These are phyloP conservation scores for Oryza brachyantha DNA, from an alignment of 176 grass and related monocot species.

Conservation along the genomic window DNA sequence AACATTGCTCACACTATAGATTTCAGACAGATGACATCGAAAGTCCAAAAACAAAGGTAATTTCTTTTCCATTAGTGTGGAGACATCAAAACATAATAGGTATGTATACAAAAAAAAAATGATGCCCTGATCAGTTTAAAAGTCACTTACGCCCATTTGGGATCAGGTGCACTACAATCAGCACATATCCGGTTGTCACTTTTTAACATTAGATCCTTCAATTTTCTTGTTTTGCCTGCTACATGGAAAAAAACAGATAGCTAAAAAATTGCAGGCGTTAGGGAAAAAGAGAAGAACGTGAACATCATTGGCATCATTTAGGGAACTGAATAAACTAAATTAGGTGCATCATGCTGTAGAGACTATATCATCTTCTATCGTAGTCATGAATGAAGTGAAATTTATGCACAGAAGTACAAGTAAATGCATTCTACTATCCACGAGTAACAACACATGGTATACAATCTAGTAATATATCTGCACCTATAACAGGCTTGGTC, in stretches of 20 bases:
- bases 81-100: background rate
- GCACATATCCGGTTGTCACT: constrained; percentile 92
- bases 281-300: background rate
- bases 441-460: background rate
- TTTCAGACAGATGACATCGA: background rate
- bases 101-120: background rate
- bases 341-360: background rate
- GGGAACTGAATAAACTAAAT: constrained; percentile 5
- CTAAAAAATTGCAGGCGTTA: background rate
- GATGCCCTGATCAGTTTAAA: constrained; percentile 24
- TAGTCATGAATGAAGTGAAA: background rate
- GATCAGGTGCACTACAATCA: constrained; percentile 87
- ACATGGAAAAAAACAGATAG: constrained; percentile 12
- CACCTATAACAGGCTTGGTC: constrained; percentile 53
- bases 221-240: constrained; percentile 79
- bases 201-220: constrained; percentile 90
- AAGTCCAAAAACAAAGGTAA: constrained; percentile 35
- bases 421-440: background rate
- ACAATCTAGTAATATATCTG: constrained; percentile 23
- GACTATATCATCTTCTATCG: background rate
- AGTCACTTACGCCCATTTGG: constrained; percentile 92
- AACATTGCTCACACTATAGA: background rate
- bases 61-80: background rate
- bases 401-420: constrained; percentile 5
- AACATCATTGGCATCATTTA: background rate